Evolutionary conservation across 2,329 filamentous ascomycete genomes (phyloP).

Genomic region (Zasmidium citrigriseum): DNA sequence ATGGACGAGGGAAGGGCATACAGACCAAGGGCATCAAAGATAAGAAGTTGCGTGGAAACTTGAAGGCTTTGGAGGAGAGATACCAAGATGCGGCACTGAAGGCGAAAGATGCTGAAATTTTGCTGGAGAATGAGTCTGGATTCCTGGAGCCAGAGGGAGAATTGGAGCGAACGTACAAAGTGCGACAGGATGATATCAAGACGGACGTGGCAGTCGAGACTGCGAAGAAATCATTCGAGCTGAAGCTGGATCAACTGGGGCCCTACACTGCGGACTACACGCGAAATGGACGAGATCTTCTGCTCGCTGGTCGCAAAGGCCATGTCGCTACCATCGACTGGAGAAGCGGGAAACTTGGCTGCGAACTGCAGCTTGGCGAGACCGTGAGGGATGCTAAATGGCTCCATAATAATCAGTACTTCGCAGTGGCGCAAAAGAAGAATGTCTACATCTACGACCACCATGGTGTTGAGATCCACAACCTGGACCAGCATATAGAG

Average conservation of each 20-base stretch:
- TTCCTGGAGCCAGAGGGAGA: constrained; percentile 87
- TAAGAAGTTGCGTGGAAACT: constrained; percentile 82
- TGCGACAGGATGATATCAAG: constrained; percentile 83
- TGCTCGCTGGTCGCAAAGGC: constrained; percentile 86
- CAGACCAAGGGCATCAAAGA: constrained; percentile 74
- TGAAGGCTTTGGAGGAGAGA: constrained; percentile 77
- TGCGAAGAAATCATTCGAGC: constrained; percentile 88
- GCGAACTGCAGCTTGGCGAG: constrained; percentile 87
- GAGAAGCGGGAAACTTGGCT: constrained; percentile 86
- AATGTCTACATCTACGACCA: constrained; percentile 96
- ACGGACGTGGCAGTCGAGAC: constrained; percentile 75
- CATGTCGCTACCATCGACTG: constrained; percentile 97
- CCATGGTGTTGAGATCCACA: constrained; percentile 88
- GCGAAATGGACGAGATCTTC: constrained; percentile 79
- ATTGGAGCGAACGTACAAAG: constrained; percentile 88
- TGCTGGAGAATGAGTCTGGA: constrained; percentile 82
- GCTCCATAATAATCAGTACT: constrained; percentile 92
- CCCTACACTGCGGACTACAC: constrained; percentile 90
- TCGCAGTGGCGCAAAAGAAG: constrained; percentile 95
- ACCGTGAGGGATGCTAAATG: constrained; percentile 87
- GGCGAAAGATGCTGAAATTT: constrained; percentile 92
- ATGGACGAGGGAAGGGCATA: constrained; percentile 81
- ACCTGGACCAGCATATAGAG: constrained; percentile 85
- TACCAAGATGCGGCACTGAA: constrained; percentile 78
- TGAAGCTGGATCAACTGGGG: constrained; percentile 78